Base-by-base conservation (phyloP, 306 rosid genomes). In the Myrica gale region DNA sequence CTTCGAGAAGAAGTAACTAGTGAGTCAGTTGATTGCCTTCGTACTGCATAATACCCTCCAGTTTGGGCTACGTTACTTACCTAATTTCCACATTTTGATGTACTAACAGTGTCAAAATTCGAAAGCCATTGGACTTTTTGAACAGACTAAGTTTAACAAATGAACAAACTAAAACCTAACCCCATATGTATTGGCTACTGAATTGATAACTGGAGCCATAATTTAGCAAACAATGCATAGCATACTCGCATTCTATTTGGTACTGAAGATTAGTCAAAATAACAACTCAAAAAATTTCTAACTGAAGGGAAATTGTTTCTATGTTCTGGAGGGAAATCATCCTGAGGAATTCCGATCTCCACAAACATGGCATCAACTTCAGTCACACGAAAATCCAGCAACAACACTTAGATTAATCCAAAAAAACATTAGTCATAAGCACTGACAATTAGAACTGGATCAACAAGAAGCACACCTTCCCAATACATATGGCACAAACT, bases 401-500 rank as follows among this genome's bases (percentile, higher is more conserved):
- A 76, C 15, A 72, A 56, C 51, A 76, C 32, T 55, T 16, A 43
- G 21, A 15, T 7, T 12, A 41, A 7, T n/a, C 47, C 50, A 48
- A 74, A 58, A 32, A n/a, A 67, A 69, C 26, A 2, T 13, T 48
- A 54, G 74, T 20, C 32, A 61, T 19, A 54, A 55, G 71, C 53
- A 32, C 0, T 74, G 37, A 32, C 37, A 32, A 32, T 32, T 32
- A 80, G 74, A 61, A 19, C 21, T 17, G 52, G 73, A 42, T 17
- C 54, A 42, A 65, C 16, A 84, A 56, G 57, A 51, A 76, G 80
- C 45, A 76, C 13, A 95, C 98, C 98, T 95, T 85, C 99, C 99
- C 85, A 95, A 89, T 26, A 95, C 97, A 42, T 95, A 95, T 5
- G 99, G 99, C 73, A 89, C 78, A 75, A 95, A 95, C 81, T 92